Percentiles rank a stretch among this genome's conserved stretches.
Conservation (phyloP, 208 protist genomes). For the Leishmania major region DNA sequence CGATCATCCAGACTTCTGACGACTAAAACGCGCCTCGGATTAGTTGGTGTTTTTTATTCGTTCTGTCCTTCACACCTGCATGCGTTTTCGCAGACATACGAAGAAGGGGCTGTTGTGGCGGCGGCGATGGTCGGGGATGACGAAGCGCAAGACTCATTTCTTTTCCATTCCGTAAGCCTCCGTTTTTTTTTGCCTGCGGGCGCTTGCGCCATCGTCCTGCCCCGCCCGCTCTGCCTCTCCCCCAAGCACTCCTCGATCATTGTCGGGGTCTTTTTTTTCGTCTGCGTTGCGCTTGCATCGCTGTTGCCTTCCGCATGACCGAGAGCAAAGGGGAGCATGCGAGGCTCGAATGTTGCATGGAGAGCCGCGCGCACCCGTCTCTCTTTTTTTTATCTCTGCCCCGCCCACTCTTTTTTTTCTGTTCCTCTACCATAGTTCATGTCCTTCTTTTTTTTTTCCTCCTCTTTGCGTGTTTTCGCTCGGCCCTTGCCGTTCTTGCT, state of each 20-base stretch:
- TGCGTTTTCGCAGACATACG: not conserved
- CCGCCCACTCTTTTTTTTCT: not conserved
- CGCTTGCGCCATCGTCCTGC: not conserved
- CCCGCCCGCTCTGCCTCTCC: not conserved
- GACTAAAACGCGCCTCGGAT: conserved; percentile 22
- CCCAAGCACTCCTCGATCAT: not conserved
- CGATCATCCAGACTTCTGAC: conserved; percentile 66
- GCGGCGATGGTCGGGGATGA: not conserved
- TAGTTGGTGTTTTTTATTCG: not conserved
- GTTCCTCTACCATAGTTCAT: conserved; percentile 24
- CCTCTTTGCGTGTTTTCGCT: conserved; percentile 3
- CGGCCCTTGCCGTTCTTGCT: conserved; percentile 2
- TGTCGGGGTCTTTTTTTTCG: not conserved
- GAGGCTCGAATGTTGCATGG: not conserved
- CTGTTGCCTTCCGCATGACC: not conserved
- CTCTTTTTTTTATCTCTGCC: not conserved
- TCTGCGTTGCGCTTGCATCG: not conserved
- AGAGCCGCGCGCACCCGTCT: not conserved
- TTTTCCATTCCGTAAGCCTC: not conserved
- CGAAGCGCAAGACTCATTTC: not conserved
- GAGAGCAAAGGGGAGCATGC: not conserved
- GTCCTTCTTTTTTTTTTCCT: not conserved
- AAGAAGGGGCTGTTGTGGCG: not conserved
- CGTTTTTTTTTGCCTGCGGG: not conserved
- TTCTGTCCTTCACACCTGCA: not conserved